phyloP scores from a whole-genome alignment of 345 rosid species.

The Populus tremula region DNA sequence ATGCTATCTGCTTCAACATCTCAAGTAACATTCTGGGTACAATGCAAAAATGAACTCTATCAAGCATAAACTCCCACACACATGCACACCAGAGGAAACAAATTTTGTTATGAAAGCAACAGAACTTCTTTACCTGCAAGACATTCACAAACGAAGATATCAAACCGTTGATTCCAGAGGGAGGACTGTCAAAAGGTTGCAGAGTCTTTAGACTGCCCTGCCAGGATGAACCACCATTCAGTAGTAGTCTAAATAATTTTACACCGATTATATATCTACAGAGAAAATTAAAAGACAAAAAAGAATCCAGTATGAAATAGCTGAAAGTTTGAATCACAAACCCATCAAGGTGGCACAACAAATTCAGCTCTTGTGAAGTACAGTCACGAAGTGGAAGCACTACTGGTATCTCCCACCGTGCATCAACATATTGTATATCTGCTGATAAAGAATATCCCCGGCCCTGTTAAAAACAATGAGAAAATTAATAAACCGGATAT shows the following conservation, averaged over 20 bases:
- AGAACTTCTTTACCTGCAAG: conserved; percentile 51
- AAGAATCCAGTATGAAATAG: not conserved
- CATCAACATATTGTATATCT: conserved; percentile 86
- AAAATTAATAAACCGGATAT: not conserved
- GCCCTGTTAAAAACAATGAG: conserved; percentile 49
- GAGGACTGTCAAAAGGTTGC: conserved; percentile 39
- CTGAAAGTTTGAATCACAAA: conserved; percentile 29
- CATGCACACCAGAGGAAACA: too few species aligned
- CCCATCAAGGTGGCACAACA: conserved; percentile 74
- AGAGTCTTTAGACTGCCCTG: conserved; percentile 80
- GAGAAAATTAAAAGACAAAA: not conserved
- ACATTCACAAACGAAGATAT: conserved; percentile 77
- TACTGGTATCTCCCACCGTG: conserved; percentile 73
- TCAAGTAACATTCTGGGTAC: not conserved
- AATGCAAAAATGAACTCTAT: not conserved
- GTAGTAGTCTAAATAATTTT: not conserved
- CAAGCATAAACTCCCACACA: not conserved
- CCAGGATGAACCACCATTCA: conserved; percentile 46
- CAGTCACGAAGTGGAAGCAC: conserved; percentile 92
- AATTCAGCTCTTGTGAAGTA: conserved; percentile 59
- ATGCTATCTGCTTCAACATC: not conserved
- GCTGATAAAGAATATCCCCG: conserved; percentile 93
- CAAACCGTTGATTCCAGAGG: conserved; percentile 68
- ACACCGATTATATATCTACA: not conserved
- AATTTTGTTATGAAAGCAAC: not conserved